phyloP scores from a whole-genome alignment of 306 rosid genomes.

The Hippophae gyantsensis region DNA sequence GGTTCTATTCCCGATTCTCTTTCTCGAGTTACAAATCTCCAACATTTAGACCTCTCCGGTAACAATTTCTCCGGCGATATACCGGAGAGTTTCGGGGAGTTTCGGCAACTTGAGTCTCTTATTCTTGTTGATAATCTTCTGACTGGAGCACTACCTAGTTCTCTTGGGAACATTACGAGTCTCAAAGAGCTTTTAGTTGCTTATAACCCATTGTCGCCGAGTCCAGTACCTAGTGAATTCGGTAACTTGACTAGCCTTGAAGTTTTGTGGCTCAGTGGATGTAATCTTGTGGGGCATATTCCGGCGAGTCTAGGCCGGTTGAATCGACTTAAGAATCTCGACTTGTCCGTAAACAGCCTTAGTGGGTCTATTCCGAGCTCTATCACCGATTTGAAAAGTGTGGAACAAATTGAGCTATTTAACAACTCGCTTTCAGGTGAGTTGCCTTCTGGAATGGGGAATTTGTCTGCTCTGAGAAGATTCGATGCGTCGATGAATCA shows the following conservation, averaged over 20 bases:
- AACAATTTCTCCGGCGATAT: slow-evolving; percentile 61
- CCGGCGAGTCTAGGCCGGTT: slow-evolving; percentile 35
- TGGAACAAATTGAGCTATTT: slow-evolving; percentile 51
- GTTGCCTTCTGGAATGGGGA: slow-evolving; percentile 38
- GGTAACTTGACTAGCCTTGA: slow-evolving; percentile 48
- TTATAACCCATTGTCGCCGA: slow-evolving; percentile 32
- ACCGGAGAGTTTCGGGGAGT: slow-evolving; percentile 35
- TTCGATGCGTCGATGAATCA: slow-evolving; percentile 55
- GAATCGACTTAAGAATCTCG: slow-evolving; percentile 36
- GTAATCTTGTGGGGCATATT: slow-evolving; percentile 46
- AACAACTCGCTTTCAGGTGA: slow-evolving; percentile 48
- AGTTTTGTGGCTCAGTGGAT: slow-evolving; percentile 32
- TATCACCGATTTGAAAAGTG: slow-evolving; percentile 26
- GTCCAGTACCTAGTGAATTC: slow-evolving; percentile 38
- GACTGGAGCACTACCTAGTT: slow-evolving; percentile 36
- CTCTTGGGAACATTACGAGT: slow-evolving; percentile 38
- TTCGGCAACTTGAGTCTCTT: slow-evolving; percentile 32
- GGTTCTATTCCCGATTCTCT: slow-evolving; percentile 41
- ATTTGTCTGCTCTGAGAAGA: slow-evolving; percentile 30
- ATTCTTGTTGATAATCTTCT: slow-evolving; percentile 31
- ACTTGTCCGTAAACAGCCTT: slow-evolving; percentile 42
- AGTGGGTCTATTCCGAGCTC: slow-evolving; percentile 40
- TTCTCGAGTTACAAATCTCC: slow-evolving; percentile 32
- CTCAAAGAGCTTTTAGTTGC: slow-evolving; percentile 41
- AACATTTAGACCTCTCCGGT: slow-evolving; percentile 35